A percentile compares a stretch with the other conserved stretches of the same genome.
These are phyloP conservation scores for Spencermartinsiella europaea DNA, from an alignment of 805 yeast genomes.

Conservation along the genomic window DNA sequence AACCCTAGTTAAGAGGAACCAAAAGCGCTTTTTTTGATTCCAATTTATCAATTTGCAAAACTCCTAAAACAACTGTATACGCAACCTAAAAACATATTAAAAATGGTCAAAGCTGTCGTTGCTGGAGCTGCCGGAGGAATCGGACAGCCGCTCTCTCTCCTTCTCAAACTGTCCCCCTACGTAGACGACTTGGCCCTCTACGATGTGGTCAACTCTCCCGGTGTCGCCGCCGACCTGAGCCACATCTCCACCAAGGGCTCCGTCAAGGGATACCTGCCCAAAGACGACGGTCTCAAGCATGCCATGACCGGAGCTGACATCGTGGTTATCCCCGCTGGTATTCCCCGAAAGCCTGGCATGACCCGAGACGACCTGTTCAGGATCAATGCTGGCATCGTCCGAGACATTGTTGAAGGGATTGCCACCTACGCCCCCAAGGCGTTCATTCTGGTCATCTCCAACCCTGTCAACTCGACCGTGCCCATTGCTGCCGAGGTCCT, in stretches of 20 bases:
- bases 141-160: slow-evolving; percentile 85
- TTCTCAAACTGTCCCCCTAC: slow-evolving; percentile 63
- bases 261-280: slow-evolving; percentile 58
- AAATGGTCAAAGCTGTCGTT: slow-evolving; percentile 42
- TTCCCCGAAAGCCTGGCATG: slow-evolving; percentile 94
- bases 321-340: slow-evolving; percentile 87
- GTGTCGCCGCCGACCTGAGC: slow-evolving; percentile 83
- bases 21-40: no score
- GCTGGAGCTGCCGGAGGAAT: slow-evolving; percentile 93
- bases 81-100: no score
- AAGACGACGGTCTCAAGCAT: slow-evolving; percentile 54
- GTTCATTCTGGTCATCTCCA: slow-evolving; percentile 75
- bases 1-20: no score
- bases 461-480: slow-evolving; percentile 91
- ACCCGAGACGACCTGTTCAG: slow-evolving; percentile 84
- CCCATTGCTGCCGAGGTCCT: slow-evolving; percentile 83
- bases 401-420: slow-evolving; percentile 66
- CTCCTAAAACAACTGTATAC: no score
- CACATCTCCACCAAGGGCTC: slow-evolving; percentile 70
- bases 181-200: slow-evolving; percentile 66
- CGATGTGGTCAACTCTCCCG: slow-evolving; percentile 80
- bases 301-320: slow-evolving; percentile 80
- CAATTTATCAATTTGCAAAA: no score
- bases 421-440: slow-evolving; percentile 70
- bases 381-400: slow-evolving; percentile 77